These are phyloP conservation scores for Phytophthora sp. DNA, from an alignment of 352 stramenopile genomes.

Conservation along the genomic window DNA sequence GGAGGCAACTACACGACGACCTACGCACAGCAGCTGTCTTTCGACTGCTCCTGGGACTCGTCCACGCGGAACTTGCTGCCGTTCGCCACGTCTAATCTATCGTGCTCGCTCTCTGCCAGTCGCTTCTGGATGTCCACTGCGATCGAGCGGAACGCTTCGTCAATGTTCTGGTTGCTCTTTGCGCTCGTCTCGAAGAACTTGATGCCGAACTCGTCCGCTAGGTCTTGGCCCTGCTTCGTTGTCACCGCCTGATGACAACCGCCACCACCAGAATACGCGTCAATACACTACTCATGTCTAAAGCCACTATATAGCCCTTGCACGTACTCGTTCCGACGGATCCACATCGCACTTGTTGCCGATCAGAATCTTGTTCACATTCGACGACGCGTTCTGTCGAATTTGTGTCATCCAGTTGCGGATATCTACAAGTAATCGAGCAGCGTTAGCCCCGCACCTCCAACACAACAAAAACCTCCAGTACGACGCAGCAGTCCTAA, in stretches of 20 bases:
- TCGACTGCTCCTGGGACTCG: slow-evolving; percentile 76
- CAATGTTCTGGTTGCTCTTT: slow-evolving; percentile 95
- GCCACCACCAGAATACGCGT: slow-evolving; percentile 11
- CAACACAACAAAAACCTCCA: background rate
- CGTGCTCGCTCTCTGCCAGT: slow-evolving; percentile 84
- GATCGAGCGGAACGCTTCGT: slow-evolving; percentile 88
- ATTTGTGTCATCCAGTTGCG: slow-evolving; percentile 93
- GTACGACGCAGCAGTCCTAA: background rate
- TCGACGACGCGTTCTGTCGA: slow-evolving; percentile 98
- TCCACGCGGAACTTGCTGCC: slow-evolving; percentile 87
- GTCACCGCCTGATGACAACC: slow-evolving; percentile 79
- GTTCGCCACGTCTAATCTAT: slow-evolving; percentile 90
- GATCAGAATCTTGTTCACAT: slow-evolving; percentile 99
- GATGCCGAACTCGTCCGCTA: slow-evolving; percentile 94
- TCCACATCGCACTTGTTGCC: slow-evolving; percentile 99
- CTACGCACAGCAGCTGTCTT: slow-evolving; percentile 83
- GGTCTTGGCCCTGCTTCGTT: slow-evolving; percentile 92
- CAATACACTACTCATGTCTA: slow-evolving; percentile 7
- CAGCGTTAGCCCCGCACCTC: background rate
- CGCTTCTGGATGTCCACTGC: slow-evolving; percentile 91
- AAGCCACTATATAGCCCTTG: background rate
- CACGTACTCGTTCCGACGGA: slow-evolving; percentile 91
- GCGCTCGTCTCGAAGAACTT: slow-evolving; percentile 95
- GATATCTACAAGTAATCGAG: slow-evolving; percentile 57
- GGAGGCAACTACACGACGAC: background rate